Evolutionary conservation across 495 filamentous ascomycete species (phyloP), one percentile per base, ranked within the genome.

Genomic region (Cairneyella variabilis): DNA sequence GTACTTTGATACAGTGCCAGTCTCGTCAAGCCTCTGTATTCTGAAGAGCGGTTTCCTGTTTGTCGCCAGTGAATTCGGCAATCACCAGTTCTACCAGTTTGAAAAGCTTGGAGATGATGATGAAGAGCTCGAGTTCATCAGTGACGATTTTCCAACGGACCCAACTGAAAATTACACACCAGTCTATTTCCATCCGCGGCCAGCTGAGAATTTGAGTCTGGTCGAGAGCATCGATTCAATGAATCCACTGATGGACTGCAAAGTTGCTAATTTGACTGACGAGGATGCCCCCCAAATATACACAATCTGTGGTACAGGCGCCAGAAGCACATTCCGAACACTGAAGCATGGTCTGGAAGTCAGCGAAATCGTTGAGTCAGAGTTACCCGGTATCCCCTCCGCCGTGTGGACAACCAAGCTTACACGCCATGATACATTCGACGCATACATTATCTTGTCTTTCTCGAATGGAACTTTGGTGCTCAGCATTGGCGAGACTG

Each of bases 201-300:
- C 80, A 1, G 76, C 86, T 3, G 88, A 89, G 58, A 96, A 96
- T 64, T 69, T 97, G 40, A 88, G 82, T 22, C 75, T 96, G 1
- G 89, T 93, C 22, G 86, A 95, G 64, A 88, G 84, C 56, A 85
- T 96, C 45, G 84, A 91, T 53, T 88, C 88, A 7, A 83, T 97
- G 80, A 96, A 91, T 60, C 95, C 95, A 9, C 73, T 95, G 56
- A 77, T 95, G 65, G 91, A 93, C 59, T 91, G 88, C 68, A 91
- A 93, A 64, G 82, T 97, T 26, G 85, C 83, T 22, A 97, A 99
- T 59, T 70, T 95, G 16, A 86, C 85, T 0, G 84, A 88, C 41
- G 93, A 96, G 56, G 95, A 97, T 63, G 91, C 92, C 1, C 93
- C 93, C 11, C 95, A 99, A 65, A 96, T 99, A 32, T 97, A 96